Percentiles rank a stretch among this genome's conserved stretches.
Conservation (phyloP, 257 asterid genomes). For the Fraxinus quadrangulata region DNA sequence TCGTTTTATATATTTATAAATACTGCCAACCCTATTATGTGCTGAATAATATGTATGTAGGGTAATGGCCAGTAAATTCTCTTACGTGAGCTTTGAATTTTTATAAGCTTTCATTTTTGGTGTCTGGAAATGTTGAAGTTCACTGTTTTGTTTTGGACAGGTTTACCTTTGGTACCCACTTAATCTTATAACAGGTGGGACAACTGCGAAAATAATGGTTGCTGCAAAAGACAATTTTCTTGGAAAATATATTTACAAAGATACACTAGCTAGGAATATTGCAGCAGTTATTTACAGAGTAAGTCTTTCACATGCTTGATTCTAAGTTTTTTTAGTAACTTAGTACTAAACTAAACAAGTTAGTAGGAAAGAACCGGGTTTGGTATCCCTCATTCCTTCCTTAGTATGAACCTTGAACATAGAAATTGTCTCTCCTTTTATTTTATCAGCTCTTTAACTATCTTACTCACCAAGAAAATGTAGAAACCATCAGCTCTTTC, state of each 20-base stretch:
- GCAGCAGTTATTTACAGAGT: constrained; percentile 87
- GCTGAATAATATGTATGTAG: not conserved
- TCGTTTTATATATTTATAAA: too few relatives aligned
- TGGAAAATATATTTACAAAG: constrained; percentile 93
- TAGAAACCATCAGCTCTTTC: too few relatives aligned
- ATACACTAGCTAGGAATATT: constrained; percentile 88
- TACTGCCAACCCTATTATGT: not conserved
- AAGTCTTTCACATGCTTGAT: constrained; percentile 32
- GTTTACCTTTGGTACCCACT: constrained; percentile 97
- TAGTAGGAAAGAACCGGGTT: not conserved
- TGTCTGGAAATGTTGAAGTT: constrained; percentile 16
- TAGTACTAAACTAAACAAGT: not conserved
- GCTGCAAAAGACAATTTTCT: constrained; percentile 93
- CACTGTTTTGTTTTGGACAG: constrained; percentile 41
- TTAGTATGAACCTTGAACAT: not conserved
- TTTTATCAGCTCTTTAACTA: not conserved
- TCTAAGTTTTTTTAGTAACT: constrained; percentile 1
- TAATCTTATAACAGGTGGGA: constrained; percentile 87
- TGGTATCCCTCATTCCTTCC: not conserved
- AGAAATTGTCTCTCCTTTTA: not conserved
- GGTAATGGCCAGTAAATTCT: constrained; percentile 11
- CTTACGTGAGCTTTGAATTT: not conserved
- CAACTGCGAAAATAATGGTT: constrained; percentile 94
- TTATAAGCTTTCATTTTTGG: constrained; percentile 5
- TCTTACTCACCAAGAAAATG: not conserved